These are phyloP conservation scores for Pythium guiyangense DNA, from an alignment of 352 stramenopile genomes.

Conservation along the genomic window DNA sequence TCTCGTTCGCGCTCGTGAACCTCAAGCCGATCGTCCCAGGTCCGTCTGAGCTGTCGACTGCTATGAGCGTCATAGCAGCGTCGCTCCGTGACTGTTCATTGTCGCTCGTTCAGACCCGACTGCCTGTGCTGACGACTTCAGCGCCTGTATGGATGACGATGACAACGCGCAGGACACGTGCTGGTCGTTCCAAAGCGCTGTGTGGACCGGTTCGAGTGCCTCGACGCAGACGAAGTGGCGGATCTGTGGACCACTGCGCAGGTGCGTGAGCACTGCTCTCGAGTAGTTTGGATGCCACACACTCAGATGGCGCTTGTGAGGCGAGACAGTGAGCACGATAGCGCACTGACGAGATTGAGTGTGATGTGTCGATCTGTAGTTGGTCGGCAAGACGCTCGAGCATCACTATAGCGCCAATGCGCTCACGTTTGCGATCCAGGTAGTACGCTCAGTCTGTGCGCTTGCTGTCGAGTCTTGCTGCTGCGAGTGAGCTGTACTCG, in stretches of 20 bases:
- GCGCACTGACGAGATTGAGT: neutral
- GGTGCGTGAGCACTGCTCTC: constrained; percentile 10
- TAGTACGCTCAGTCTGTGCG: constrained; percentile 10
- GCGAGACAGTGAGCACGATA: no score
- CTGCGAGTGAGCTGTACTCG: neutral
- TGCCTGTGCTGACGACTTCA: no score
- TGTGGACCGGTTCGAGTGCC: constrained; percentile 65
- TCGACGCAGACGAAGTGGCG: constrained; percentile 79
- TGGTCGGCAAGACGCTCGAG: constrained; percentile 73
- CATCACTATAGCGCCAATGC: constrained; percentile 59
- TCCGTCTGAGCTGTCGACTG: constrained; percentile 7
- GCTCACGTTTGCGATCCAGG: constrained; percentile 93
- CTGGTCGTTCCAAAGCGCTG: constrained; percentile 83
- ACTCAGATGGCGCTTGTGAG: neutral
- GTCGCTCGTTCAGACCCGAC: no score
- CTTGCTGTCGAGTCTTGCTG: neutral
- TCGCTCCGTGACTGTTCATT: neutral
- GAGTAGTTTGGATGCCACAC: neutral
- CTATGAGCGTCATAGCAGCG: neutral
- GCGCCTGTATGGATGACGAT: no score
- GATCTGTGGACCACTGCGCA: constrained; percentile 89
- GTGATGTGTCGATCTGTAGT: constrained; percentile 12
- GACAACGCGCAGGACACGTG: constrained; percentile 64
- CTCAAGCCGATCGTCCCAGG: constrained; percentile 91
- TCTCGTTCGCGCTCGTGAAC: constrained; percentile 88